Evolutionary conservation across 176 grass and related monocot genomes (phyloP), one percentile per base, ranked within the genome.

Genomic region (Pontederia crassipes): DNA sequence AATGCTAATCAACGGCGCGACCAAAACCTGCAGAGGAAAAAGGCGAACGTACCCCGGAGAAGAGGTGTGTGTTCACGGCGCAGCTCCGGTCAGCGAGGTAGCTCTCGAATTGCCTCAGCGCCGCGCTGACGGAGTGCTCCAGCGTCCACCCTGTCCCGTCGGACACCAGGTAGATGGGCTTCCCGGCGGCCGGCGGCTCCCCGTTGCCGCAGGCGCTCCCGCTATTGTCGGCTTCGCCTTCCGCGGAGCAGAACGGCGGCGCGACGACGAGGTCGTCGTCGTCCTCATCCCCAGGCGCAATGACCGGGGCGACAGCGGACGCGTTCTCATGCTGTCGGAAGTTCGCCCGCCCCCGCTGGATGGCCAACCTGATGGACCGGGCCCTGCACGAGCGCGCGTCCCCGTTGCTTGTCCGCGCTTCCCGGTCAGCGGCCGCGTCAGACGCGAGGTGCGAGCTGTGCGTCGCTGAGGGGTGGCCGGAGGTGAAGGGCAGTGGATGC

Each of bases 91-190:
- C 81, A 8, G 80, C 74, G 24, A 92, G 74, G 82, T 81, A 92
- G 70, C 88, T 11, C 84, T 98, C 93, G 76, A 98, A 98, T 79
- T 98, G 93, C 0, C 93, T 84, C 52, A 97, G 80, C 68, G 84
- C 93, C 49, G 93, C 84, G 71, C 83, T 91, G 62, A 97, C 93
- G 59, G 93, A 83, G 57, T 97, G 79, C 93, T 97, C 93, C 59
- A 85, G 64, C 50, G 93, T 97, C 79, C 81, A 91, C 12, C 93
- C 93, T 1, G 93, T 97, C 12, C 93, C 87, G 66, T 97, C 93
- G 11, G 93, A 97, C 59, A 97, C 93, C 79, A 97, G 85, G 73
- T 92, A 97, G 78, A 97, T 97, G 59, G 87, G 46, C 64, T 97
- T 97, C 83, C 74, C 67, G 27, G 45, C 48, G 13, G 64, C 59